Base-by-base conservation (phyloP, 192 early-diverging fungal species). In the Chytriomyces hyalinus region DNA sequence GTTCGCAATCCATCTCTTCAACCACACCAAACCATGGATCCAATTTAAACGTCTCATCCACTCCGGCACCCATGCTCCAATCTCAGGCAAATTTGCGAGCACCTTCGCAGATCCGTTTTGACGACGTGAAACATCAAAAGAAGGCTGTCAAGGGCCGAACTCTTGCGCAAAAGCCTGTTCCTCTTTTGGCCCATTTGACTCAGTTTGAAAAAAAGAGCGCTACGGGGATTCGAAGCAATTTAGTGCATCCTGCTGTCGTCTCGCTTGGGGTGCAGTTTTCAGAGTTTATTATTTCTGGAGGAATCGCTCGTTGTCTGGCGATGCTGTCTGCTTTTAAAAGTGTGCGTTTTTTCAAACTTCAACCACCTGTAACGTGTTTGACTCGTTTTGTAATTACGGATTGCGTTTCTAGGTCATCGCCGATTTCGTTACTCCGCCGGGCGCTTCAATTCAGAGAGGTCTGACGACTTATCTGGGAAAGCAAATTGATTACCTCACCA, bases 251-350 rank as follows among this genome's bases (percentile, higher is more conserved):
- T 5, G 89, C 90, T 13, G 92, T 99, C 60, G 82, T 94, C 44
- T 84, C 88, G 24, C 86, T 96, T n/a, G 97, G 96, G 15, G 85
- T 97, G 48, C 93, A 94, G 76, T 94, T 95, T 88, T 90, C 90
- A 6, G 88, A 95, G 44, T 91, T 92, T 82, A 92, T 91, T 73
- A 95, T 99, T 59, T 84, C 87, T 57, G 96, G 98, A 5, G 93
- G 96, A 13, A 98, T 96, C 78, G 95, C 96, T 0, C 84, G 98
- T 49, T 93, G 93, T 71, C 82, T 95, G 22, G 94, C 97, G n/a
- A 94, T 96, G 82, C 73, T 99, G 49, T 81, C 83, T 24, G 92
- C 94, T 0, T 96, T 99, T 76, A 88, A 89, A 74, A 91, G 90
- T 86, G 94, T 92, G 85, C 2, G 70, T 11, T 26, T 15, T 81